Percentiles rank a stretch among this genome's conserved stretches.
These are phyloP conservation scores for Sporobolomyces phaffii DNA, from an alignment of 768 basidiomycete species.

Conservation along the genomic window DNA sequence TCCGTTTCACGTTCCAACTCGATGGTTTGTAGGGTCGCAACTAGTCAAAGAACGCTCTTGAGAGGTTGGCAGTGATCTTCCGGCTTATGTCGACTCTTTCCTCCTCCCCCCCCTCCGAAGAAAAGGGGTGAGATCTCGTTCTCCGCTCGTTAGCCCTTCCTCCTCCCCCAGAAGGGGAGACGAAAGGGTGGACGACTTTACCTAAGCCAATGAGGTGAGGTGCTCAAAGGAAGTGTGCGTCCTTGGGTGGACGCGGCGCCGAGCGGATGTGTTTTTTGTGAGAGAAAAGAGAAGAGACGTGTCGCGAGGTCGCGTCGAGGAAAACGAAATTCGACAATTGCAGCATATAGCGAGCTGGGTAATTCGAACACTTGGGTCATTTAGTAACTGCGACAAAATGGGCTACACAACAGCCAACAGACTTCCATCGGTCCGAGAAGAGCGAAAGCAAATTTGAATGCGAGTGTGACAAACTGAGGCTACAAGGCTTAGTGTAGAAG, in stretches of 20 bases:
- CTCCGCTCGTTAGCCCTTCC: conserved; percentile 7
- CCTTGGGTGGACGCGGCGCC: conserved; percentile 6
- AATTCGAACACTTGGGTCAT: too few relatives aligned
- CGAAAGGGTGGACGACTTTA: conserved; percentile 5
- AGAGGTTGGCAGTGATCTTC: not conserved
- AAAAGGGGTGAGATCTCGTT: not conserved
- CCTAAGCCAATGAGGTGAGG: conserved; percentile 17
- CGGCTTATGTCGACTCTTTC: conserved; percentile 14
- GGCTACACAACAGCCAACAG: too few relatives aligned
- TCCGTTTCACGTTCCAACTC: too few relatives aligned
- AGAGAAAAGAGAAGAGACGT: not conserved
- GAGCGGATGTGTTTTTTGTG: not conserved
- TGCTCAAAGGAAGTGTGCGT: conserved; percentile 1
- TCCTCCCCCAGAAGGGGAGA: not conserved
- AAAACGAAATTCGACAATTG: too few relatives aligned
- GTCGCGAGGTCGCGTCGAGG: not conserved
- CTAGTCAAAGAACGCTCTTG: conserved; percentile 7
- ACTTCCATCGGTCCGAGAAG: too few relatives aligned
- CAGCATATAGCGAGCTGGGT: too few relatives aligned
- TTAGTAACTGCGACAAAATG: too few relatives aligned
- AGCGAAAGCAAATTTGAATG: too few relatives aligned
- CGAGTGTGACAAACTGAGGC: not conserved
- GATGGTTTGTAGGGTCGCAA: conserved; percentile 1
- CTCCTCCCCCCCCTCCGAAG: not conserved
- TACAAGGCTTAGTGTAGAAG: too few relatives aligned